These are phyloP conservation scores for Phytopythium litorale DNA, from an alignment of 352 stramenopile species.

Conservation along the genomic window DNA sequence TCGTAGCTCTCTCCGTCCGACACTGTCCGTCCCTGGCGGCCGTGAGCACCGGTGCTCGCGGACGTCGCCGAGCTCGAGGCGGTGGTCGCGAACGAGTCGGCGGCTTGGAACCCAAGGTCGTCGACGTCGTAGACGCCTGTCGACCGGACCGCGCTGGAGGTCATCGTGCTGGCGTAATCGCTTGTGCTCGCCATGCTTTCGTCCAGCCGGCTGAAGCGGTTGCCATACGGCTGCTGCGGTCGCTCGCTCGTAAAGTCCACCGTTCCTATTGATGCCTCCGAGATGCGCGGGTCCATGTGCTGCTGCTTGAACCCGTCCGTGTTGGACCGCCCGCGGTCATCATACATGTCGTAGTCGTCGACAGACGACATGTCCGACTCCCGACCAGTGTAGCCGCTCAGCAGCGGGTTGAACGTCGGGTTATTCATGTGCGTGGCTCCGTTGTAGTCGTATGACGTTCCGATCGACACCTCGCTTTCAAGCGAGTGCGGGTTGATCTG, in stretches of 20 bases:
- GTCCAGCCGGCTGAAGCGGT: constrained; percentile 27
- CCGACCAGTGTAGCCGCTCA: constrained; percentile 30
- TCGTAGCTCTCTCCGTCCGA: constrained; percentile 72
- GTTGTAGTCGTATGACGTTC: constrained; percentile 44
- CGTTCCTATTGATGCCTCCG: constrained; percentile 49
- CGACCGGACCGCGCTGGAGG: constrained; percentile 26
- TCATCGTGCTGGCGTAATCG: constrained; percentile 29
- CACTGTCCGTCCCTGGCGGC: constrained; percentile 34
- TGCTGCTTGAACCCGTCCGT: constrained; percentile 8
- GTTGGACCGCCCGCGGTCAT: constrained; percentile 17
- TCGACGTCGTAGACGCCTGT: constrained; percentile 46
- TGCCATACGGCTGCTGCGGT: constrained; percentile 12
- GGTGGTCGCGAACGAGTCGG: constrained; percentile 23
- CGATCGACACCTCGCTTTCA: constrained; percentile 56
- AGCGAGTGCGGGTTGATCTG: constrained; percentile 34
- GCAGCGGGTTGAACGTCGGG: constrained; percentile 32
- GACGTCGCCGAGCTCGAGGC: constrained; percentile 17
- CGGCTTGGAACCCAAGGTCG: constrained; percentile 24
- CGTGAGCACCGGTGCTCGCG: neutral
- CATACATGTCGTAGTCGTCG: constrained; percentile 48
- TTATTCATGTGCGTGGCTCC: constrained; percentile 24
- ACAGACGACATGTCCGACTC: constrained; percentile 65
- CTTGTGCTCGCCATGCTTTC: constrained; percentile 34
- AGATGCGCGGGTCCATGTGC: constrained; percentile 10
- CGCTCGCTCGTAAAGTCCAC: constrained; percentile 49